Base-by-base conservation (phyloP, 1,139 yeast species). In the Kodamaea sp. region DNA sequence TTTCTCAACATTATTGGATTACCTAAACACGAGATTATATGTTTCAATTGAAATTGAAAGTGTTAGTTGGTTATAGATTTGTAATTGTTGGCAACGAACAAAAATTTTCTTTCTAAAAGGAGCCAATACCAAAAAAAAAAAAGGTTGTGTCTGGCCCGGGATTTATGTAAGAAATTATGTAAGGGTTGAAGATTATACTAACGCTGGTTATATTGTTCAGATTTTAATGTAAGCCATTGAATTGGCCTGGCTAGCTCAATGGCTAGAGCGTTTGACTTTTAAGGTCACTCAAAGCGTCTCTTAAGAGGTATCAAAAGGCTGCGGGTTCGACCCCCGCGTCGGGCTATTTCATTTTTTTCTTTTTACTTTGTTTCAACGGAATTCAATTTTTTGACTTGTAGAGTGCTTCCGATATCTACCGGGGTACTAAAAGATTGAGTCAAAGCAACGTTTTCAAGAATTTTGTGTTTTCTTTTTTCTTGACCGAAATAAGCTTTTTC, bases 191-290 rank as follows among this genome's bases (percentile, higher is more conserved):
- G 20, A 15, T 15, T 15, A 4, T 15, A 15, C 4, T 15, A 3
- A 15, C 4, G 4, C 20, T 4, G 20, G 20, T 15, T 15, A 15
- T 15, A 15, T 15, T 15, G 3, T 15, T 15, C 20, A 15, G 3
- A 15, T 15, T 15, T 15, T 15, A 15, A 15, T 3, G 4, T 15
- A 15, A 15, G 20, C 4, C 20, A 15, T 15, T 4, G 20, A 15
- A 4, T 15, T 15, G 20, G 50, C 54, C 54, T 50, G 52, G 51
- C 52, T 58, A 57, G 63, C 63, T 58, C 60, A 57, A 57, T 54
- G 59, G 60, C 60, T 56, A 57, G 60, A 55, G 60, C 60, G 60
- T 57, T 55, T 48, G 60, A 56, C 61, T 56, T 56, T 56, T 56
- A 56, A 39, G 20, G 20, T 15, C 20, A 15, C 20, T 3, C 20